A percentile compares a stretch with the other conserved stretches of the same genome.
These are phyloP conservation scores for Apophysomyces variabilis DNA, from an alignment of 371 early-diverging fungal species.

Conservation along the genomic window DNA sequence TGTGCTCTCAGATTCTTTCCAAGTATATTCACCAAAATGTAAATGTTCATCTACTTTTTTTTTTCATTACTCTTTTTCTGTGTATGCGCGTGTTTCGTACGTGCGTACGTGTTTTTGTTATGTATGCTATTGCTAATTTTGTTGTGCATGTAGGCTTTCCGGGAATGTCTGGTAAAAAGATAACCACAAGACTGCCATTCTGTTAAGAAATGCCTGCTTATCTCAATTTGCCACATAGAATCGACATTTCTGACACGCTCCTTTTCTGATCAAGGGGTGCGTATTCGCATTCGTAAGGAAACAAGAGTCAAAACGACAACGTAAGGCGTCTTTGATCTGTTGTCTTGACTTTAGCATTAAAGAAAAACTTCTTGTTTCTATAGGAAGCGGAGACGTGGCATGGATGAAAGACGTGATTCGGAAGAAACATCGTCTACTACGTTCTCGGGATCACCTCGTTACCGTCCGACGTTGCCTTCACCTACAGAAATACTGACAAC, in stretches of 20 bases:
- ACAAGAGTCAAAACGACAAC: constrained; percentile 25
- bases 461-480: neutral
- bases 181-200: neutral
- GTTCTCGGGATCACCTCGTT: neutral
- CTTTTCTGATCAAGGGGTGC: constrained; percentile 37
- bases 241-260: constrained; percentile 34
- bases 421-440: constrained; percentile 3
- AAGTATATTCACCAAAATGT: constrained; percentile 86
- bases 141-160: constrained; percentile 62
- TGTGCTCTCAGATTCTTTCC: constrained; percentile 63
- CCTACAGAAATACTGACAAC: constrained; percentile 4
- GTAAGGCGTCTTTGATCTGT: constrained; percentile 12
- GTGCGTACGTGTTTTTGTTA: no score
- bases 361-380: neutral
- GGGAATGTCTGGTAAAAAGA: constrained; percentile 76
- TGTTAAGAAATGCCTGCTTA: neutral
- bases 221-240: constrained; percentile 17
- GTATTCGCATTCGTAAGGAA: constrained; percentile 34
- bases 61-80: neutral
- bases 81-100: no score
- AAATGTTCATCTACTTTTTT: constrained; percentile 11
- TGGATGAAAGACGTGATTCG: constrained; percentile 3
- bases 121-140: constrained; percentile 1
- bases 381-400: neutral
- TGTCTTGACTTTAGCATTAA: neutral